Evolutionary conservation across 805 yeast species (phyloP).

Genomic region (Candida manassasensis): DNA sequence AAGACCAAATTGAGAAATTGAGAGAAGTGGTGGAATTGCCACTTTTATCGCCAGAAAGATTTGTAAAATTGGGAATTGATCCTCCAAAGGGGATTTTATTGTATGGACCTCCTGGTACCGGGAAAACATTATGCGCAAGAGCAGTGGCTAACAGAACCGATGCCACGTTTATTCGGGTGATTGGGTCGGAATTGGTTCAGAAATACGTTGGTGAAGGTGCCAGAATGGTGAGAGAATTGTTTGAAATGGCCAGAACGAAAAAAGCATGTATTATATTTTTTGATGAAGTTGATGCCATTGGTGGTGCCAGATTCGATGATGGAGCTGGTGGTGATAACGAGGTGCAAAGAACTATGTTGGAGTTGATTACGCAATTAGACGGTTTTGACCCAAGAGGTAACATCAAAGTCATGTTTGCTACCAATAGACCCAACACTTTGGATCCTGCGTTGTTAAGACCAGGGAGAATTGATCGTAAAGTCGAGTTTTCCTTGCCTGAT

Average conservation of each 20-base stretch:
- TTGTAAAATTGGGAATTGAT: slow-evolving; percentile 94
- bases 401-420: slow-evolving; percentile 98
- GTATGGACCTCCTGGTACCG: slow-evolving; percentile 99
- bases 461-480: slow-evolving; percentile 98
- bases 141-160: slow-evolving; percentile 99
- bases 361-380: slow-evolving; percentile 93
- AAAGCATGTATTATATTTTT: slow-evolving; percentile 97
- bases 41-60: slow-evolving; percentile 89
- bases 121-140: slow-evolving; percentile 96
- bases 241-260: slow-evolving; percentile 98
- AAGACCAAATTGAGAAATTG: slow-evolving; percentile 94
- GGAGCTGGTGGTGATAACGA: slow-evolving; percentile 99
- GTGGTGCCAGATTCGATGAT: slow-evolving; percentile 99
- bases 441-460: slow-evolving; percentile 98
- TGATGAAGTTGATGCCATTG: slow-evolving; percentile 98
- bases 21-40: slow-evolving; percentile 97
- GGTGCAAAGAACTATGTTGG: slow-evolving; percentile 98
- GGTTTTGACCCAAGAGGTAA: slow-evolving; percentile 99
- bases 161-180: slow-evolving; percentile 96
- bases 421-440: slow-evolving; percentile 95
- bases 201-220: slow-evolving; percentile 99
- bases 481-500: slow-evolving; percentile 94
- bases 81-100: slow-evolving; percentile 97
- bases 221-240: slow-evolving; percentile 96
- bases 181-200: slow-evolving; percentile 97